Conservation (phyloP, 2,329 filamentous ascomycete genomes). For the Aspergillus flavus region DNA sequence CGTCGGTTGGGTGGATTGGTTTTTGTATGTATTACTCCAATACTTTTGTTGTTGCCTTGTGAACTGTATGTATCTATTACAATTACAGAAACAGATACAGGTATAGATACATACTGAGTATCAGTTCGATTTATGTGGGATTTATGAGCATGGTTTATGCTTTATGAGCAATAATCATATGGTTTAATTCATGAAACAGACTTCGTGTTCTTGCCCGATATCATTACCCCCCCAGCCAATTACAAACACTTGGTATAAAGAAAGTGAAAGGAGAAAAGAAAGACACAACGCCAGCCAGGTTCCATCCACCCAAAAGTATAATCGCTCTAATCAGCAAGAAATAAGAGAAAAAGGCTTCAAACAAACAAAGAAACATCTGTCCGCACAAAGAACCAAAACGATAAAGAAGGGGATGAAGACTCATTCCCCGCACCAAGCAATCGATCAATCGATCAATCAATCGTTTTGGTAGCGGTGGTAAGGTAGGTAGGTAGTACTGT, state of each 20-base stretch:
- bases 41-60: too few species aligned
- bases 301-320: neutral
- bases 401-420: neutral
- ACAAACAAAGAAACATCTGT: neutral
- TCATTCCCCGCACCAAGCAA: neutral
- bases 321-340: neutral
- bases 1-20: too few species aligned
- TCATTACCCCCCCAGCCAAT: neutral
- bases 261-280: neutral
- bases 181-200: neutral
- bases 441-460: neutral
- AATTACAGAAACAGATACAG: neutral
- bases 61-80: neutral
- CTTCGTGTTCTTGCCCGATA: neutral
- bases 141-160: too few species aligned
- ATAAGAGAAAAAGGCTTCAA: neutral
- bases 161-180: neutral
- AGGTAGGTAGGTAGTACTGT: too few species aligned
- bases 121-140: neutral
- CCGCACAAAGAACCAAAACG: neutral
- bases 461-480: neutral
- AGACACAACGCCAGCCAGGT: neutral
- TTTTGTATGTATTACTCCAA: too few species aligned
- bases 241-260: neutral
- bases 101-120: neutral